Percentiles rank a stretch among this genome's conserved stretches.
These are phyloP conservation scores for Annona squamosa DNA, from an alignment of 164 flowering plant species.

Conservation along the genomic window DNA sequence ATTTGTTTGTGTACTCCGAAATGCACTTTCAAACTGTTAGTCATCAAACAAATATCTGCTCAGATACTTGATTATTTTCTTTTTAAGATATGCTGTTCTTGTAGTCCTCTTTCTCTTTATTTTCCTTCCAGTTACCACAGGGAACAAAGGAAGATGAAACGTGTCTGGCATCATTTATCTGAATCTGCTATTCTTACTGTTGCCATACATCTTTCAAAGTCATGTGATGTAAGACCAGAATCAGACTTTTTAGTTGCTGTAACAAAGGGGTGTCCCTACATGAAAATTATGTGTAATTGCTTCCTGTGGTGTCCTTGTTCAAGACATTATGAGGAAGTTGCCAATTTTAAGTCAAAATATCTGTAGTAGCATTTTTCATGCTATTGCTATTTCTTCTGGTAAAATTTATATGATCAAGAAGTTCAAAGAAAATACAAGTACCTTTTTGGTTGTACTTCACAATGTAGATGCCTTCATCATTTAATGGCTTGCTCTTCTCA, in stretches of 20 bases:
- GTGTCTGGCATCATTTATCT: background rate
- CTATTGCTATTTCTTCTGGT: background rate
- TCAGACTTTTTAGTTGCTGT: background rate
- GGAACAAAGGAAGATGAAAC: no score
- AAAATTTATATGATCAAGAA: background rate
- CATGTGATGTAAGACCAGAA: background rate
- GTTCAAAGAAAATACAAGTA: background rate
- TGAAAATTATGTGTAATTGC: background rate
- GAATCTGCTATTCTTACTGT: background rate
- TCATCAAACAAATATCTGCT: background rate
- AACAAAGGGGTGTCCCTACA: background rate
- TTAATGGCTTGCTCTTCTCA: background rate
- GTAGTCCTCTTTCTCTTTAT: background rate
- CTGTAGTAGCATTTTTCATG: background rate
- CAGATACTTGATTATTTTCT: background rate
- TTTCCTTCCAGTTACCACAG: background rate
- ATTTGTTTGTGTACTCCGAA: background rate
- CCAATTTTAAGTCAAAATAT: background rate
- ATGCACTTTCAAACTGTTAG: background rate
- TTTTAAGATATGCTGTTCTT: background rate
- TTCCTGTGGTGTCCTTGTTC: background rate
- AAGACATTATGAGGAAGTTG: background rate
- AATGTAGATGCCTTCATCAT: background rate
- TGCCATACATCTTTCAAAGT: background rate
- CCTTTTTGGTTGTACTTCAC: background rate